Conservation (phyloP, 176 grass and related monocot species). For the Oryza glaberrima region DNA sequence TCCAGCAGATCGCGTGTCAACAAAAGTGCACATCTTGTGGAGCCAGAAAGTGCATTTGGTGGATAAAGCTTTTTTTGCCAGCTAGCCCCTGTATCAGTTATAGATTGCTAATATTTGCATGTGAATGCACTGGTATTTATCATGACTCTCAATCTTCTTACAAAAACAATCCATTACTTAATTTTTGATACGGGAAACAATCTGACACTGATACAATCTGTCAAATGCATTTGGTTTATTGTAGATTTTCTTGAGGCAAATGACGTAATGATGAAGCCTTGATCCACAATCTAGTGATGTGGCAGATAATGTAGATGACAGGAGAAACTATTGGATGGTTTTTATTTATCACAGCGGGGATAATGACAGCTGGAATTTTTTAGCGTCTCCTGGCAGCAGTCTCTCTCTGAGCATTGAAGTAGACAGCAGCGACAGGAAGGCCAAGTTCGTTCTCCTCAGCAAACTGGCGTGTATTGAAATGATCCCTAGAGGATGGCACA, state of each 20-base stretch:
- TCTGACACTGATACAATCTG: conserved; percentile 32
- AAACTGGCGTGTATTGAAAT: conserved; percentile 79
- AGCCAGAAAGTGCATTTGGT: conserved; percentile 9
- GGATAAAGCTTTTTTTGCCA: conserved; percentile 25
- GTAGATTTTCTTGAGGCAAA: neutral
- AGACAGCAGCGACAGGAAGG: conserved; percentile 86
- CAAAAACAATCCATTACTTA: neutral
- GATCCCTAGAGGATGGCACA: conserved; percentile 55
- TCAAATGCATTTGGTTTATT: conserved; percentile 54
- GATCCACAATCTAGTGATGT: conserved; percentile 12
- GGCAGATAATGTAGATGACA: neutral
- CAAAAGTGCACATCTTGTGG: conserved; percentile 19
- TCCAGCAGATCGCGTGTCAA: conserved; percentile 28
- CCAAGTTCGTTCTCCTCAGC: conserved; percentile 78
- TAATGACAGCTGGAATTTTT: conserved; percentile 10
- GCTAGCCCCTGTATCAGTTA: neutral
- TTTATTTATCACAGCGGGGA: conserved; percentile 38
- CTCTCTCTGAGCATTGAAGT: conserved; percentile 89
- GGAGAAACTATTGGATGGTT: neutral
- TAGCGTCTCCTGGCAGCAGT: conserved; percentile 82
- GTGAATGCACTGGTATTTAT: conserved; percentile 8
- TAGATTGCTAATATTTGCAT: conserved; percentile 8
- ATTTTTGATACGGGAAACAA: conserved; percentile 10
- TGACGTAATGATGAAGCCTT: neutral
- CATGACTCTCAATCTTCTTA: conserved; percentile 23